phyloP scores from a whole-genome alignment of 768 basidiomycete genomes.

The Serendipita sp. region DNA sequence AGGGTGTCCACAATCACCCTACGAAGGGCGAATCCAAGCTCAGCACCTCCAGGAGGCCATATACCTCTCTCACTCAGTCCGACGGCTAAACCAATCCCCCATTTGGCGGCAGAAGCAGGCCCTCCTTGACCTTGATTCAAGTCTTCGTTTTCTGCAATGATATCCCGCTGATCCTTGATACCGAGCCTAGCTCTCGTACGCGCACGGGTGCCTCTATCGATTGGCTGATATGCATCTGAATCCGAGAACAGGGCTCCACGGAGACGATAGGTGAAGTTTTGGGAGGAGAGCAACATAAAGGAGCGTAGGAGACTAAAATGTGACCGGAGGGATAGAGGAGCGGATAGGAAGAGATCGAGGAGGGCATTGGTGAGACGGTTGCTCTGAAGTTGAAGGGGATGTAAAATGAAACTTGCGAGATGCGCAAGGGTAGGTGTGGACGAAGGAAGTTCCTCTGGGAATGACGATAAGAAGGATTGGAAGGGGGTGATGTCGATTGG shows the following conservation, averaged over 20 bases:
- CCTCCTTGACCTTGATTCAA: slow-evolving; percentile 16
- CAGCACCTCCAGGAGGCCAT: slow-evolving; percentile 81
- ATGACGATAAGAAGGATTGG: slow-evolving; percentile 35
- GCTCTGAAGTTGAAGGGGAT: slow-evolving; percentile 45
- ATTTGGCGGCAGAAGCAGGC: slow-evolving; percentile 28
- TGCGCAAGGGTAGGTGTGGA: slow-evolving; percentile 49
- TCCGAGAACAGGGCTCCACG: slow-evolving; percentile 65
- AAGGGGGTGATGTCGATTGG: slow-evolving; percentile 22
- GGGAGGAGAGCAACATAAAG: slow-evolving; percentile 57
- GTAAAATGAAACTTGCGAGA: slow-evolving; percentile 46
- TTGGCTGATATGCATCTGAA: slow-evolving; percentile 28
- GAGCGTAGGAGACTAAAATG: slow-evolving; percentile 58
- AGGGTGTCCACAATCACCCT: slow-evolving; percentile 77
- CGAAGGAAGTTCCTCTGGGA: slow-evolving; percentile 44
- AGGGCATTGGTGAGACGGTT: slow-evolving; percentile 49
- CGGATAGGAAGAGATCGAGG: slow-evolving; percentile 48
- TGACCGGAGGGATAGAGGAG: slow-evolving; percentile 38
- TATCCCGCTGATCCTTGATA: slow-evolving; percentile 11
- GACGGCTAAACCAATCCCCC: slow-evolving; percentile 50
- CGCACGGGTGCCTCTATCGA: slow-evolving; percentile 17
- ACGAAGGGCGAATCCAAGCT: slow-evolving; percentile 67
- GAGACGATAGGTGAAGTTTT: slow-evolving; percentile 58
- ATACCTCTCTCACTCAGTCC: slow-evolving; percentile 54
- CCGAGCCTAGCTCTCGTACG: slow-evolving; percentile 19
- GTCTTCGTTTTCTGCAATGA: slow-evolving; percentile 8